A percentile compares a stretch with the other conserved stretches of the same genome.
Evolutionary conservation across 2,329 filamentous ascomycete species (phyloP).

Genomic region (Venturia oleaginea): DNA sequence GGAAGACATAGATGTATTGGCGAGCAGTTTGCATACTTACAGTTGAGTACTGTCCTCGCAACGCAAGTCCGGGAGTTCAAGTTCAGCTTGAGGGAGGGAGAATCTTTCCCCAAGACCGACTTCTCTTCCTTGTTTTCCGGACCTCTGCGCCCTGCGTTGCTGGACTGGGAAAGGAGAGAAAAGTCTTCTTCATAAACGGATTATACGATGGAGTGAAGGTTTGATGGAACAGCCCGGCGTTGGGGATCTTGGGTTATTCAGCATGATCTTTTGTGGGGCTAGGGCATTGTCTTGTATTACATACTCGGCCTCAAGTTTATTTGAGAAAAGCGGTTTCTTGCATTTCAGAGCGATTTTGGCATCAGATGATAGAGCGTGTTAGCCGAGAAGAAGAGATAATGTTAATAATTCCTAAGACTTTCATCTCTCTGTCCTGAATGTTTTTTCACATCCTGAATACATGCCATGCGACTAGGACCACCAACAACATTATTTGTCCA

Average conservation of each 20-base stretch:
- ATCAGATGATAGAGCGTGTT: background rate
- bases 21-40: constrained; percentile 91
- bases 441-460: too few relatives aligned
- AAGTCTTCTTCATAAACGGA: constrained; percentile 17
- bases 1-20: constrained; percentile 91
- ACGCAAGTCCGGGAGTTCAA: constrained; percentile 71
- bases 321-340: background rate
- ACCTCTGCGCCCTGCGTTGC: constrained; percentile 40
- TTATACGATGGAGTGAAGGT: background rate
- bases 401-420: background rate
- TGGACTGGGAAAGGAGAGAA: constrained; percentile 65
- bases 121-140: constrained; percentile 47
- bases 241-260: background rate
- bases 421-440: background rate
- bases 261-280: background rate
- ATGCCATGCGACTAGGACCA: too few relatives aligned
- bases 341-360: background rate
- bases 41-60: constrained; percentile 77
- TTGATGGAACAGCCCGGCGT: background rate
- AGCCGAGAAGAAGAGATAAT: background rate
- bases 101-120: constrained; percentile 59
- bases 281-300: background rate
- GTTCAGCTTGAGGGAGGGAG: constrained; percentile 66
- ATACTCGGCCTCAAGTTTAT: background rate
- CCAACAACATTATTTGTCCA: too few relatives aligned